phyloP scores from a whole-genome alignment of 1,284 basidiomycete species.

The Ustilago crameri region DNA sequence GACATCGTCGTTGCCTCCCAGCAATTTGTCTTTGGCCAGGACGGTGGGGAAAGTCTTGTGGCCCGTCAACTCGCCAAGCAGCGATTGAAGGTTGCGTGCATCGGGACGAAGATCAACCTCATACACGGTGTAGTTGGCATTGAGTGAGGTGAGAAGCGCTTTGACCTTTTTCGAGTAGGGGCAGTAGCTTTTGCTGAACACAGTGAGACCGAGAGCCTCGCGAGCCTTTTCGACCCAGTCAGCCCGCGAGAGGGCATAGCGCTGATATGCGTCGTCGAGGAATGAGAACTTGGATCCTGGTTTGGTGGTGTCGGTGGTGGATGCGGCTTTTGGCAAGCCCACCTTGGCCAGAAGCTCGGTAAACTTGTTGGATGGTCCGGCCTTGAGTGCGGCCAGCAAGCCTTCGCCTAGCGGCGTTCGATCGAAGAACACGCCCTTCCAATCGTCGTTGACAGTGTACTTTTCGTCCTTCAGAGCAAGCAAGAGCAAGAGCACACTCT shows the following conservation, averaged over 20 bases:
- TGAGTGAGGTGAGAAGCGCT: slow-evolving; percentile 23
- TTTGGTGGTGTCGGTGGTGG: background rate
- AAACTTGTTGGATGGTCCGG: slow-evolving; percentile 35
- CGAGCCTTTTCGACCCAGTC: slow-evolving; percentile 38
- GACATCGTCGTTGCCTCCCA: slow-evolving; percentile 48
- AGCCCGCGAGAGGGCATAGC: slow-evolving; percentile 30
- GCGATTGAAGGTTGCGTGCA: slow-evolving; percentile 31
- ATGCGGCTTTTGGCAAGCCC: slow-evolving; percentile 16
- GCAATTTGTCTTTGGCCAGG: slow-evolving; percentile 23
- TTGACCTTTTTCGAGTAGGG: slow-evolving; percentile 46
- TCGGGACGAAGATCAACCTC: slow-evolving; percentile 44
- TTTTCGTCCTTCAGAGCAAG: slow-evolving; percentile 23
- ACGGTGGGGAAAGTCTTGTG: slow-evolving; percentile 50
- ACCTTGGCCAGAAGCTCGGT: slow-evolving; percentile 37
- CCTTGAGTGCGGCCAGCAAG: slow-evolving; percentile 20
- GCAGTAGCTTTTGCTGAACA: slow-evolving; percentile 53
- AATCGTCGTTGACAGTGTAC: slow-evolving; percentile 30
- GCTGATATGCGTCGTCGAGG: slow-evolving; percentile 23
- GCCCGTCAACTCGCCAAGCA: slow-evolving; percentile 31
- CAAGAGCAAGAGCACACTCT: slow-evolving; percentile 37
- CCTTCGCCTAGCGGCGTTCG: slow-evolving; percentile 15
- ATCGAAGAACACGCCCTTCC: slow-evolving; percentile 31
- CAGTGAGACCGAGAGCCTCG: slow-evolving; percentile 20
- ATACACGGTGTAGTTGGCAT: slow-evolving; percentile 34
- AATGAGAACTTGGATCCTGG: slow-evolving; percentile 14